Base-by-base conservation (phyloP, 768 basidiomycete genomes). In the Xerocomellus chrysenteron region DNA sequence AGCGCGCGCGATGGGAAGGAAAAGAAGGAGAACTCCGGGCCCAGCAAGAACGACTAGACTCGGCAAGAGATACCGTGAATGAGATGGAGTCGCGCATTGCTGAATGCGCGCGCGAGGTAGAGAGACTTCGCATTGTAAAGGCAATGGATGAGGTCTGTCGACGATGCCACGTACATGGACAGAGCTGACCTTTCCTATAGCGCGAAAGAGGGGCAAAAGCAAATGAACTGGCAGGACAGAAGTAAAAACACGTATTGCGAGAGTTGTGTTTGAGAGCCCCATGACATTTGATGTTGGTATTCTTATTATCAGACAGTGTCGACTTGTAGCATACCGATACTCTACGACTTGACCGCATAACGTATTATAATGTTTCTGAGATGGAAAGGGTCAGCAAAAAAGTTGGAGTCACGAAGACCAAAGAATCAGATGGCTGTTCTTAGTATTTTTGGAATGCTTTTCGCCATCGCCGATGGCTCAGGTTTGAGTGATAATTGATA, bases 41-140 rank as follows among this genome's bases (percentile, higher is more conserved):
- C 0, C 76, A 80, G 52, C 75, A 75, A 21, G 80, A 82, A 54
- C 69, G 75, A 4, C 68, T 89, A 26, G 81, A 83, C 26, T 74
- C 74, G 1, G 73, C 80, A 19, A 77, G 80, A 43, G 75, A 78
- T 26, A 82, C 80, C 8, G 84, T 86, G 3, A 76, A 68, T 50
- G 80, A 85, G 50, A 78, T 82, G 24, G 88, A 87, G 1, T 77
- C 82, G 49, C 80, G 79, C 61, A 74, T 92, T 51, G 79, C 84
- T 49, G 84, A 85, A 52, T 92, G 91, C 76, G 80, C 80, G n/a
- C 78, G 81, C 52, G 88, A 92, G 64, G 79, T 93, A 2, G 88
- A 92, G 61, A 78, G 79, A 58, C 68, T 92, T 50, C 75, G 88
- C 32, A 74, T 76, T 19, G 78, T 84, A 62, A 85, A 87, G 66